Percentiles rank a stretch among this genome's conserved stretches.
Evolutionary conservation across 768 basidiomycete genomes (phyloP).

Genomic region (Podaxis mareebaensis): DNA sequence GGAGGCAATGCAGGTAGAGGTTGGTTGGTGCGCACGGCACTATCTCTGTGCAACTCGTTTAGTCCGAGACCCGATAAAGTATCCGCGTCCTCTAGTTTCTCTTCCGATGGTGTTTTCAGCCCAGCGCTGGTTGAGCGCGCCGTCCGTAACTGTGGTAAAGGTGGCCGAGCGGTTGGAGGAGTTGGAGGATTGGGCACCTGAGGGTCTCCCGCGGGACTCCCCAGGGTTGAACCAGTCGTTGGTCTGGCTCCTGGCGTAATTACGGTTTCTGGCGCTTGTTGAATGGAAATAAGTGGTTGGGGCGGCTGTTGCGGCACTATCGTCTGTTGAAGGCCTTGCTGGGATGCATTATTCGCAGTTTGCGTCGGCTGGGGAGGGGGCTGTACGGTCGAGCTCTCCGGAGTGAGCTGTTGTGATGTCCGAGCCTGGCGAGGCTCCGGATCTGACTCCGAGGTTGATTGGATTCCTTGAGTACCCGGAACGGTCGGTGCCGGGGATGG

Average conservation of each 20-base stretch:
- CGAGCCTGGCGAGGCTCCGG: neutral
- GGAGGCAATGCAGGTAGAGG: constrained; percentile 16
- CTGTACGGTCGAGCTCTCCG: neutral
- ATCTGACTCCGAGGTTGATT: neutral
- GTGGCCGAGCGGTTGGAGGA: neutral
- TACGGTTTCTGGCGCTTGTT: neutral
- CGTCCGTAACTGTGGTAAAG: neutral
- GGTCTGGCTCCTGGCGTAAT: neutral
- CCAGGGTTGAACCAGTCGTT: neutral
- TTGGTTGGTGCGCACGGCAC: constrained; percentile 11
- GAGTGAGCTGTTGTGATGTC: neutral
- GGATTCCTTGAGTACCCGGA: neutral
- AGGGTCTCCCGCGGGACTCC: neutral
- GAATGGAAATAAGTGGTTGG: neutral
- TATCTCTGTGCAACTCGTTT: constrained; percentile 13
- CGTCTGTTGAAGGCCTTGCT: neutral
- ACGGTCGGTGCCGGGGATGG: neutral
- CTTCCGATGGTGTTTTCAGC: neutral
- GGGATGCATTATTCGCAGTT: neutral
- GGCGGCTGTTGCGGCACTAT: neutral
- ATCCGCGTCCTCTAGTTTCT: constrained; percentile 15
- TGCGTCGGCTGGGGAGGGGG: neutral
- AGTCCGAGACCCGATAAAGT: constrained; percentile 10
- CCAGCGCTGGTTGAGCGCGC: neutral
- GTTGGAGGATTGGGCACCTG: constrained; percentile 1